Evolutionary conservation across 108 stramenopile species (phyloP), one percentile per base, ranked within the genome.

Genomic region (Licmophora abbreviata): DNA sequence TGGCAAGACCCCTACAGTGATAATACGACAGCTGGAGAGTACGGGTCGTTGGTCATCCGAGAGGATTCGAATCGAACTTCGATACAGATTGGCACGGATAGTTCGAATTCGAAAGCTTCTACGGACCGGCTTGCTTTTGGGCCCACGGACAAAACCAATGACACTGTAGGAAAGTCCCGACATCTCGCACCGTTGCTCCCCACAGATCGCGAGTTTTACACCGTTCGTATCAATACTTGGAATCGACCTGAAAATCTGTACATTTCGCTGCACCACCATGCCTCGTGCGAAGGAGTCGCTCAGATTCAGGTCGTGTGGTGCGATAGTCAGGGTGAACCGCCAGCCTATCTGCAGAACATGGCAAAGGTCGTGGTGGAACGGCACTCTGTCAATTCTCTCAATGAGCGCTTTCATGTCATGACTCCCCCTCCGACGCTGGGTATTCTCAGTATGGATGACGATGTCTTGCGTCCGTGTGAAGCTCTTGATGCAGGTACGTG

Each of bases 381-480:
- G 22, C 89, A 92, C 48, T 54, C 52, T 9, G 61, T 57, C 10
- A 87, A 92, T 55, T 71, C 77, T 1, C 44, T 92, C 30, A 92
- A 92, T 63, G 89, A 87, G 34, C 69, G 89, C 3, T 92, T 85
- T 44, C 62, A 64, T 28, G 64, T 92, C 3, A 29, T 51, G 17
- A 58, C 62, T 10, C 42, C 43, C 8, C 29, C 66, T 2, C 81
- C 85, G 12, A 92, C 89, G 0, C 20, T 81, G 42, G 89, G 81
- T 0, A 83, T 92, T 48, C 43, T 92, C 29, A 83, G 70, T 55
- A 63, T 87, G 3, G 89, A 92, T 56, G 89, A 92, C 60, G 89
- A 92, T 61, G 81, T 86, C 9, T 21, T 85, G 9, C 66, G 89
- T 22, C 85, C 89, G 0, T 92, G 89, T 60, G 71, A 77, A 28